Evolutionary conservation across 495 filamentous ascomycete genomes (phyloP).

Genomic region (Trichoderma erinaceum): DNA sequence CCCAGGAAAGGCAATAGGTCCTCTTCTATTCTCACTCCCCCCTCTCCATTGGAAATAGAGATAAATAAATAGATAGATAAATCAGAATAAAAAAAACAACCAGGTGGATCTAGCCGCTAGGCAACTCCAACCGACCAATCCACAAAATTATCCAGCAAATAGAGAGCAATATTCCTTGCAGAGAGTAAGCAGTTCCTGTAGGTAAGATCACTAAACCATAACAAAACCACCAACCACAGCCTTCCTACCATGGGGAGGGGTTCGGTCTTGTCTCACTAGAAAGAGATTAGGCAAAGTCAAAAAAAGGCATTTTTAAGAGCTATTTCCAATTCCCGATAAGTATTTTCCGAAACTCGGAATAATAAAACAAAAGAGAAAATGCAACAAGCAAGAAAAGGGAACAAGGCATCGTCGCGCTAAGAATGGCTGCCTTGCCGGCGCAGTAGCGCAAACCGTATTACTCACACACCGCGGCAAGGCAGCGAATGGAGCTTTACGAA

Average conservation of each 20-base stretch:
- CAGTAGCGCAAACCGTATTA: not conserved
- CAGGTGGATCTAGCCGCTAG: not conserved
- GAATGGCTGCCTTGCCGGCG: not conserved
- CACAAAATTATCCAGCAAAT: not conserved
- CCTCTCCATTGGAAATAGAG: too few species aligned
- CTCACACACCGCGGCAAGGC: slow-evolving; percentile 3
- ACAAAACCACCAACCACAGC: too few species aligned
- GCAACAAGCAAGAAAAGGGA: not conserved
- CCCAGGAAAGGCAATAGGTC: too few species aligned
- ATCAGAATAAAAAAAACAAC: not conserved
- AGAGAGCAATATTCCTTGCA: not conserved
- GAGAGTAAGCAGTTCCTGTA: not conserved
- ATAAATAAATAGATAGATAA: too few species aligned
- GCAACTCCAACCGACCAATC: not conserved
- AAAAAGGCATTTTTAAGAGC: too few species aligned
- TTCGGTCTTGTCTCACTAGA: too few species aligned
- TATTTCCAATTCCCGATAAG: too few species aligned
- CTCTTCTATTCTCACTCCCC: too few species aligned
- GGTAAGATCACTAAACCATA: not conserved
- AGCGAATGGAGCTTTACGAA: not conserved
- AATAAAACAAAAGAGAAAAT: not conserved
- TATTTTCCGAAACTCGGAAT: not conserved
- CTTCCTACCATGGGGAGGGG: too few species aligned
- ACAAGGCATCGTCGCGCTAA: not conserved
- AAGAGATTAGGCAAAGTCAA: too few species aligned